Evolutionary conservation across 78 protist genomes (phyloP).

Genomic region (Emiliania huxleyi): DNA sequence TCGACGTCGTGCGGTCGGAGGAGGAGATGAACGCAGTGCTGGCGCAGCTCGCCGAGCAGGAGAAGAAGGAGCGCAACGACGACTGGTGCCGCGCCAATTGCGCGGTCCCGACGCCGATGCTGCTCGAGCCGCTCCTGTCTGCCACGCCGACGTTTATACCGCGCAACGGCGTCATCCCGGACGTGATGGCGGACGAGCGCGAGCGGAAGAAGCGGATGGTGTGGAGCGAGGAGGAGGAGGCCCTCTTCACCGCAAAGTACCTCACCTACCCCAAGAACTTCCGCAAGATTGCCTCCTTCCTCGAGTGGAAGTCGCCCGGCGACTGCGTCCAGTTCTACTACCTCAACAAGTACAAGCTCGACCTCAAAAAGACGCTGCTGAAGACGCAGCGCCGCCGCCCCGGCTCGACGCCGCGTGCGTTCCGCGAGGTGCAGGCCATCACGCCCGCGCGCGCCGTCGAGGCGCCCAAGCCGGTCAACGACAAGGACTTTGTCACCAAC

Average conservation of each 20-base stretch:
- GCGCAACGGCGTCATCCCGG: background rate
- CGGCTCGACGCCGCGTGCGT: no score
- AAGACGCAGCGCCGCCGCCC: background rate
- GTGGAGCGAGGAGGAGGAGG: background rate
- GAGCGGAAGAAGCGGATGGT: background rate
- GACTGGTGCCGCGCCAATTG: background rate
- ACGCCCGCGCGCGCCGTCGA: background rate
- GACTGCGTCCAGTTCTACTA: background rate
- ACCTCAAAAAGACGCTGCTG: background rate
- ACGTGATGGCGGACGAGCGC: background rate
- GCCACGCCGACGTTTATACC: background rate
- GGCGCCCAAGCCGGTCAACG: background rate
- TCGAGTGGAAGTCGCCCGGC: background rate
- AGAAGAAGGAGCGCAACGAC: background rate
- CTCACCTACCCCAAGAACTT: background rate
- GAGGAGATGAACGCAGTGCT: slow-evolving; percentile 23
- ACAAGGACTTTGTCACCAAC: background rate
- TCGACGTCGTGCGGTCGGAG: slow-evolving; percentile 1
- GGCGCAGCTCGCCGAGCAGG: background rate
- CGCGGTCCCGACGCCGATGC: background rate
- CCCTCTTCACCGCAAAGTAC: background rate
- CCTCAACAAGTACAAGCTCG: background rate
- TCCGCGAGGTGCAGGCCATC: background rate
- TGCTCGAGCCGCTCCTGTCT: background rate
- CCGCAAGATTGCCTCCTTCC: background rate